These are phyloP conservation scores for Penicillium paxilli DNA, from an alignment of 495 filamentous ascomycete species.

Conservation along the genomic window DNA sequence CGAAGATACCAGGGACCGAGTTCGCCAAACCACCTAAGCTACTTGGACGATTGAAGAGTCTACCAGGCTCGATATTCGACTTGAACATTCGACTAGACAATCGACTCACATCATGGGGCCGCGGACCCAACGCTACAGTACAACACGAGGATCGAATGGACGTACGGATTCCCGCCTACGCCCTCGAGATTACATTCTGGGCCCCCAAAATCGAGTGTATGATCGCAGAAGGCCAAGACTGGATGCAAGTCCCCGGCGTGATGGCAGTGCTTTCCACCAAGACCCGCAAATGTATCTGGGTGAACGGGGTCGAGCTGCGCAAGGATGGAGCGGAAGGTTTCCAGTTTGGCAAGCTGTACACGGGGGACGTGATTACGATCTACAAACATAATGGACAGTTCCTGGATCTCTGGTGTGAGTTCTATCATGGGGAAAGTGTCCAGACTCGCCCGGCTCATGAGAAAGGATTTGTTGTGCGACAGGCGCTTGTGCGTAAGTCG, in stretches of 20 bases:
- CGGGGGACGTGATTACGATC: conserved; percentile 70
- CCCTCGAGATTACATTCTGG: conserved; percentile 76
- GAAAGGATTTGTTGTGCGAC: conserved; percentile 39
- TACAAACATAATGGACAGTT: conserved; percentile 48
- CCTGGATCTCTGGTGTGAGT: conserved; percentile 54
- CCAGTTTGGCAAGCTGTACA: conserved; percentile 66
- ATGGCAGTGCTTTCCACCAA: conserved; percentile 72
- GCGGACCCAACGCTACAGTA: conserved; percentile 59
- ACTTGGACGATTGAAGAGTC: conserved; percentile 44
- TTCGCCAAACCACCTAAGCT: conserved; percentile 41
- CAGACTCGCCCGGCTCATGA: conserved; percentile 42
- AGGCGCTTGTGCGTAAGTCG: conserved; percentile 30
- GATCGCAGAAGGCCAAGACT: conserved; percentile 58
- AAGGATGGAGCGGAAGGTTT: conserved; percentile 47
- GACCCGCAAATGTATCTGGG: conserved; percentile 64
- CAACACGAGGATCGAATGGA: conserved; percentile 59
- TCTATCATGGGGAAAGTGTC: conserved; percentile 53
- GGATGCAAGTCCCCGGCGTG: conserved; percentile 51
- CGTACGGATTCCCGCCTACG: conserved; percentile 73
- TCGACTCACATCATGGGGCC: conserved; percentile 73
- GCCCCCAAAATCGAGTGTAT: conserved; percentile 58
- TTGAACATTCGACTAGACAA: conserved; percentile 63
- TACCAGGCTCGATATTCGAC: conserved; percentile 47
- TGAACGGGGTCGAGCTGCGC: conserved; percentile 65
- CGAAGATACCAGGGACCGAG: conserved; percentile 4